Evolutionary conservation across 768 basidiomycete species (phyloP), one percentile per base, ranked within the genome.

Genomic region (Leucosporidium scottii): DNA sequence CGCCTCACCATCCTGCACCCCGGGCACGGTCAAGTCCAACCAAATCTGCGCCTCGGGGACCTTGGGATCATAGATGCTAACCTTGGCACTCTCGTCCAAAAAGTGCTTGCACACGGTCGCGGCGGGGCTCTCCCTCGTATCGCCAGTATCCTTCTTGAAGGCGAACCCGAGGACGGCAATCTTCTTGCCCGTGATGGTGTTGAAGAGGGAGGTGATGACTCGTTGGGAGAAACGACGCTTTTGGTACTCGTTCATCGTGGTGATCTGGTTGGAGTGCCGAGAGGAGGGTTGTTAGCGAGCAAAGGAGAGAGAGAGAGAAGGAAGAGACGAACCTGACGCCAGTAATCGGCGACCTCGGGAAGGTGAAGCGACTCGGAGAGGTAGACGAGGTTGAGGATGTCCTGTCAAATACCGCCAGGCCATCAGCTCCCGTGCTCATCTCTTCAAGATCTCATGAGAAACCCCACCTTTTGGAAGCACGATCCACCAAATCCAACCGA

Each of bases 61-160:
- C 78, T 94, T 85, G 36, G 94, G 94, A 78, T 97, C 93, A 79
- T 92, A 99, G 70, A 99, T 82, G 64, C 85, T 87, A 75, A 99
- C 83, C 58, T 85, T 79, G 17, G 96, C 93, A 74, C 85, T 86
- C 81, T 99, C 96, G 50, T 85, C 84, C 74, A 86, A 84, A 86
- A 99, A 99, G 82, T 97, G 87, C 74, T 86, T 87, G 81, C 94
- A 87, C 73, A 99, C 85, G 36, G 91, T 88, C 80, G 97, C 97
- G 23, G 96, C 85, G 34, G 96, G 87, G 4, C 92, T 93, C 81
- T 98, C 96, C 78, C 96, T 92, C 49, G 96, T 99, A 78, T 99
- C 96, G 68, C 96, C 96, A 18, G 96, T 99, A 79, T 98, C 93
- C 51, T 96, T 94, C 83, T 97, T 97, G 87, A 97, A 97, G 5